Percentiles rank a stretch among this genome's conserved stretches.
Evolutionary conservation across 192 early-diverging fungal species (phyloP).

Genomic region (Mortierella antarctica): DNA sequence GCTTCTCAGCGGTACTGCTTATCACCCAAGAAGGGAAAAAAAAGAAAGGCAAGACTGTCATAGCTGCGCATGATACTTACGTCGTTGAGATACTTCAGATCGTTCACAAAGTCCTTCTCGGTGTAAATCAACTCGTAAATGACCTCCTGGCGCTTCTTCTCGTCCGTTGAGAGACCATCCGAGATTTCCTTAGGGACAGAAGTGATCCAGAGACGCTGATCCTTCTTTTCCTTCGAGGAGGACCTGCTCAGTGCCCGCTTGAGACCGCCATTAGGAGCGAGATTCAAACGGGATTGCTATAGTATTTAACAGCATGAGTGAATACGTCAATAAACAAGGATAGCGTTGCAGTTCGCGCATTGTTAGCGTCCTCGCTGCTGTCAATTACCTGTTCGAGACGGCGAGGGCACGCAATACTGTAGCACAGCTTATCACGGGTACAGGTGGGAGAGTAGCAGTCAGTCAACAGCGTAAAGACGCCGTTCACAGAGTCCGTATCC

Average conservation of each 20-base stretch:
- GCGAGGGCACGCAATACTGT: constrained; percentile 89
- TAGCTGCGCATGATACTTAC: constrained; percentile 48
- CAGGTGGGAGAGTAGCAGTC: constrained; percentile 97
- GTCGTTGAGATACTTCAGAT: constrained; percentile 82
- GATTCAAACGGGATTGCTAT: constrained; percentile 50
- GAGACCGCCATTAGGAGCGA: constrained; percentile 48
- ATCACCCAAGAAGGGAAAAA: not conserved
- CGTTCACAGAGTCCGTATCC: constrained; percentile 70
- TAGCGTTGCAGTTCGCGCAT: not conserved
- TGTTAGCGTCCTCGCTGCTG: not conserved
- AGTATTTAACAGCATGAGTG: not conserved
- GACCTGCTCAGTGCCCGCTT: constrained; percentile 56
- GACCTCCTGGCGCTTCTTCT: constrained; percentile 91
- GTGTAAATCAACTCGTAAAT: constrained; percentile 94
- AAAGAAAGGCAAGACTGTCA: not conserved
- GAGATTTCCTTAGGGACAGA: constrained; percentile 81
- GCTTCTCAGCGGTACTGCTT: not conserved
- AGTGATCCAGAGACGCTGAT: constrained; percentile 85
- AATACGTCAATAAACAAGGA: not conserved
- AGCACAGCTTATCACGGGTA: constrained; percentile 82
- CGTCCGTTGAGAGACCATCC: constrained; percentile 74
- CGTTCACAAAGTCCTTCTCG: constrained; percentile 91
- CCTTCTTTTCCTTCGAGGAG: constrained; percentile 61
- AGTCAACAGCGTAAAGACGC: constrained; percentile 90
- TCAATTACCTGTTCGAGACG: constrained; percentile 72